Conservation (phyloP, 2,329 filamentous ascomycete species). For the Penicillium polonicum region DNA sequence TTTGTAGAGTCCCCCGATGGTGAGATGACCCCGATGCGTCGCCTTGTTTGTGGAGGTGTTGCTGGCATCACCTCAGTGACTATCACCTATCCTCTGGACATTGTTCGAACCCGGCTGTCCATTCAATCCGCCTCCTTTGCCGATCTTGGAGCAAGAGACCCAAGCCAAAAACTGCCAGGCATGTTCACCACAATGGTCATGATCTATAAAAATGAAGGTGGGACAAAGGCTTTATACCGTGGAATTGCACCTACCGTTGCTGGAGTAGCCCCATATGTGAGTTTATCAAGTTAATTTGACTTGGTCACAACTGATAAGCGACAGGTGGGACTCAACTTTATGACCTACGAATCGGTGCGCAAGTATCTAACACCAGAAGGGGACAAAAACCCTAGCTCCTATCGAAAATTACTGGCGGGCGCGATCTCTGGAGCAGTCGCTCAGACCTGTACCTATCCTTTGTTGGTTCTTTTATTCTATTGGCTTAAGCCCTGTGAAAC, state of each 20-base stretch:
- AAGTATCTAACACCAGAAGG: slow-evolving; percentile 83
- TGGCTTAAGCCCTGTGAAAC: neutral
- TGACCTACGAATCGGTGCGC: slow-evolving; percentile 91
- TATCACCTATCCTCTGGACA: slow-evolving; percentile 94
- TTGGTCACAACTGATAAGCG: slow-evolving; percentile 18
- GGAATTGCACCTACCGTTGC: slow-evolving; percentile 92
- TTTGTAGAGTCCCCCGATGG: slow-evolving; percentile 78
- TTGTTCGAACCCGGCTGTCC: slow-evolving; percentile 90
- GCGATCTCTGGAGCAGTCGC: slow-evolving; percentile 95
- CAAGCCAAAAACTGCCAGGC: slow-evolving; percentile 68
- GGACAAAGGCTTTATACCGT: slow-evolving; percentile 80
- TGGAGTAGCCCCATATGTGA: slow-evolving; percentile 89
- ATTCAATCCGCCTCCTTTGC: slow-evolving; percentile 97
- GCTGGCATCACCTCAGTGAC: slow-evolving; percentile 95
- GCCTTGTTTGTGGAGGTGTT: slow-evolving; percentile 83
- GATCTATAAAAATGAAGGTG: slow-evolving; percentile 93
- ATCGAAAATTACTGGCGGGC: slow-evolving; percentile 82
- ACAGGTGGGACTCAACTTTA: slow-evolving; percentile 93
- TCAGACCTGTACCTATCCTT: slow-evolving; percentile 97
- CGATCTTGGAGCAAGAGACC: slow-evolving; percentile 63
- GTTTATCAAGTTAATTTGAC: slow-evolving; percentile 25
- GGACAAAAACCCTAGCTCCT: slow-evolving; percentile 73
- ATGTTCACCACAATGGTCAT: slow-evolving; percentile 81
- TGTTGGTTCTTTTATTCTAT: slow-evolving; percentile 58
- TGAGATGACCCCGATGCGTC: slow-evolving; percentile 69